Percentiles rank a stretch among this genome's conserved stretches.
Conservation (phyloP, 176 grass and related monocot genomes). For the Secale cereale region DNA sequence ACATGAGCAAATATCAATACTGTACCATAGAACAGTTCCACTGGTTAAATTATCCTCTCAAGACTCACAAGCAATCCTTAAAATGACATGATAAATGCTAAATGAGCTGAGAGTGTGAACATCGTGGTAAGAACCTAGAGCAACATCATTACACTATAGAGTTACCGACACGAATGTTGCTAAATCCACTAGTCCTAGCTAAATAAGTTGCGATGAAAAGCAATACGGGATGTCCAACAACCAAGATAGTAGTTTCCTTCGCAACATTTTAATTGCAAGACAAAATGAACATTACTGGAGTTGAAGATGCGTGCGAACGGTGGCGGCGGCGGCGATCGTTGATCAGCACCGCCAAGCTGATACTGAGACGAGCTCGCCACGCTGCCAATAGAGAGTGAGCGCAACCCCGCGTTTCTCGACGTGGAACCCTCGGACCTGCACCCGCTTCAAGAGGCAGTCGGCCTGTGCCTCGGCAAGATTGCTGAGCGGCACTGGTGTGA, state of each 20-base stretch:
- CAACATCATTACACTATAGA: slow-evolving; percentile 41
- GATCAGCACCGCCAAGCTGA: slow-evolving; percentile 80
- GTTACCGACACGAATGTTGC: slow-evolving; percentile 24
- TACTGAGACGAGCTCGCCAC: slow-evolving; percentile 61
- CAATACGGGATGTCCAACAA: slow-evolving; percentile 24
- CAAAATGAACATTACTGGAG: slow-evolving; percentile 50
- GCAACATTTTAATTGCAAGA: slow-evolving; percentile 42
- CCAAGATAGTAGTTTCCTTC: slow-evolving; percentile 21
- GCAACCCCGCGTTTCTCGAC: slow-evolving; percentile 66
- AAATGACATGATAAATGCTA: slow-evolving; percentile 33
- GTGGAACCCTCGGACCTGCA: slow-evolving; percentile 80
- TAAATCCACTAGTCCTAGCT: slow-evolving; percentile 45
- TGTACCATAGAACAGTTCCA: slow-evolving; percentile 32
- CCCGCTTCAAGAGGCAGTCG: slow-evolving; percentile 73
- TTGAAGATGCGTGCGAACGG: slow-evolving; percentile 22
- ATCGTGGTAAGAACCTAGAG: slow-evolving; percentile 27
- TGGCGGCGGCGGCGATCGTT: neutral
- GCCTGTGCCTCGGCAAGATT: slow-evolving; percentile 74
- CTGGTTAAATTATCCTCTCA: slow-evolving; percentile 39
- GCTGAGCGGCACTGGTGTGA: slow-evolving; percentile 51
- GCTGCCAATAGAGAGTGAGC: slow-evolving; percentile 74
- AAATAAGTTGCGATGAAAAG: slow-evolving; percentile 32
- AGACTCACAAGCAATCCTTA: slow-evolving; percentile 28
- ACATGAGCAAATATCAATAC: slow-evolving; percentile 18
- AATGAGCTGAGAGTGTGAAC: slow-evolving; percentile 1